A percentile compares a stretch with the other conserved stretches of the same genome.
Conservation (phyloP, 768 basidiomycete genomes). For the Leccinum imitatum region DNA sequence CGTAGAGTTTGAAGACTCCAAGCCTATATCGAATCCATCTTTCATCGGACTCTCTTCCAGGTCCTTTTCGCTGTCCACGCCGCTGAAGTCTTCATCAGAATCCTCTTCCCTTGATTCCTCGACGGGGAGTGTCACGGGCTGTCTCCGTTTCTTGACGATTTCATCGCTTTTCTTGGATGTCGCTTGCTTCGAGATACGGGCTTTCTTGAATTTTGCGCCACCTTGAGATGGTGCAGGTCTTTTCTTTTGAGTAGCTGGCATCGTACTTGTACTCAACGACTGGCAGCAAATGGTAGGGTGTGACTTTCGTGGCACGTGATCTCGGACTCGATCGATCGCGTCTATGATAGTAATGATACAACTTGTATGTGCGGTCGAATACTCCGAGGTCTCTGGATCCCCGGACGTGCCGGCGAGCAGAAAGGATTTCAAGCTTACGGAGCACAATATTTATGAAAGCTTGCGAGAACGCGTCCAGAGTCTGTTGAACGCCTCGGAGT, state of each 20-base stretch:
- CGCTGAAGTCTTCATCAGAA: constrained; percentile 38
- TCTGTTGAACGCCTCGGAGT: constrained; percentile 1
- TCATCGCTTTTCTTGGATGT: constrained; percentile 26
- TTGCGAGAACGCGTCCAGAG: too few species aligned
- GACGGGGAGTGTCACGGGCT: constrained; percentile 50
- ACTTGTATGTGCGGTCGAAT: too few species aligned
- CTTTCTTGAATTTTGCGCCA: constrained; percentile 54
- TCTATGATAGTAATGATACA: too few species aligned
- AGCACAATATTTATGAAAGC: background rate
- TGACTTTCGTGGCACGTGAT: constrained; percentile 23
- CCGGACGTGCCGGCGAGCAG: constrained; percentile 1
- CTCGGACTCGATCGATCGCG: background rate
- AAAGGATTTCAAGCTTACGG: background rate
- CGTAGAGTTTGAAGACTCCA: constrained; percentile 46
- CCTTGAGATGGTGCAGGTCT: constrained; percentile 46
- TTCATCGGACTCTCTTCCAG: constrained; percentile 21
- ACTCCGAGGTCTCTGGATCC: background rate
- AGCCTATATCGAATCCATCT: constrained; percentile 34
- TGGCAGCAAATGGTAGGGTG: background rate
- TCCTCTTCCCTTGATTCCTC: constrained; percentile 36
- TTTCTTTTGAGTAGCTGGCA: constrained; percentile 50
- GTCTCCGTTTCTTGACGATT: constrained; percentile 55
- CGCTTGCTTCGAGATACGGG: constrained; percentile 40
- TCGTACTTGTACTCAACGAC: constrained; percentile 18
- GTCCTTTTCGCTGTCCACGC: constrained; percentile 33